Conservation (phyloP, 306 rosid species). For the Castanea mollissima region DNA sequence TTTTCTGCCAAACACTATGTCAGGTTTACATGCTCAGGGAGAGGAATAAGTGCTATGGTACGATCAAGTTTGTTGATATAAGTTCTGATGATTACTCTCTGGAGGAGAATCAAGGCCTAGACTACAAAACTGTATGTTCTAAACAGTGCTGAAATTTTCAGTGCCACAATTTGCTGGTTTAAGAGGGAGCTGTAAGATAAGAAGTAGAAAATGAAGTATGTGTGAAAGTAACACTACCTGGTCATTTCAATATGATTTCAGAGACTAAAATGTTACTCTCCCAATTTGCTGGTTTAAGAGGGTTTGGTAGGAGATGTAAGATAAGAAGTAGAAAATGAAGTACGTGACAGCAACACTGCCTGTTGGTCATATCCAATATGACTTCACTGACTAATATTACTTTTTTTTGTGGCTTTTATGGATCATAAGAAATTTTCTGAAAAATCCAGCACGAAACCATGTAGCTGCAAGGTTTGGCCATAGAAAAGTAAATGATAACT, state of each 20-base stretch:
- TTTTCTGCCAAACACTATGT: background rate
- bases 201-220: too few species aligned
- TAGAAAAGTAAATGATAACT: too few species aligned
- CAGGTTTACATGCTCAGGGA: constrained; percentile 86
- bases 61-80: constrained; percentile 87
- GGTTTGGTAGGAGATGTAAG: background rate
- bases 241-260: too few species aligned
- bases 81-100: constrained; percentile 75
- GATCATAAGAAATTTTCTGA: too few species aligned
- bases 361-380: background rate
- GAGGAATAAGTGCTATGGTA: constrained; percentile 64
- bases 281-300: background rate
- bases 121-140: constrained; percentile 64
- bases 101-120: constrained; percentile 60
- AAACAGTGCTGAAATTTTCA: background rate
- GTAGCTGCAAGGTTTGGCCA: too few species aligned
- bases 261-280: too few species aligned
- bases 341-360: too few species aligned
- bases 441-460: too few species aligned
- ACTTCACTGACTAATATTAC: background rate
- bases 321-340: too few species aligned
- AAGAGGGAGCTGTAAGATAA: too few species aligned
- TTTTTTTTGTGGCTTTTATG: too few species aligned
- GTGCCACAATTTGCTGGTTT: background rate
- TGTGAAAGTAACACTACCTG: too few species aligned